phyloP scores from a whole-genome alignment of 176 grass and related monocot species.

The Aegilops longissima region DNA sequence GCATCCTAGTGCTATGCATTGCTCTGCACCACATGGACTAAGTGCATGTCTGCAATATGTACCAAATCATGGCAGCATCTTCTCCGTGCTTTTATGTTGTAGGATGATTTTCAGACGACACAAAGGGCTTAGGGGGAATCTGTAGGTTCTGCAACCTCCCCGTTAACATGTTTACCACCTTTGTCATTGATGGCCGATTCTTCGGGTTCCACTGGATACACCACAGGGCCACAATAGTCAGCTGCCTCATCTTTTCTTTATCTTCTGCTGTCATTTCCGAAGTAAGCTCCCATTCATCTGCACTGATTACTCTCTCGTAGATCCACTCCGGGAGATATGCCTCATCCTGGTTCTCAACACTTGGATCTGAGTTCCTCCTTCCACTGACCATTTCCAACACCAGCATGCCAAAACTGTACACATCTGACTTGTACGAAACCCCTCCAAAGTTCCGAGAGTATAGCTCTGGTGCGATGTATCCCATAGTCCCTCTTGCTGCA shows the following conservation, averaged over 20 bases:
- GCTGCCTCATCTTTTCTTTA: constrained; percentile 20
- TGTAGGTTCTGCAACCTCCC: constrained; percentile 41
- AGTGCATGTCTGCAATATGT: no score
- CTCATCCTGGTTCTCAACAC: constrained; percentile 19
- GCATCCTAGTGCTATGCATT: neutral
- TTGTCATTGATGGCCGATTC: constrained; percentile 54
- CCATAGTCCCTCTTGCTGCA: no score
- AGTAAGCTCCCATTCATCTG: neutral
- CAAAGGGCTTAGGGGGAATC: constrained; percentile 10
- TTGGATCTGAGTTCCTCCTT: constrained; percentile 37
- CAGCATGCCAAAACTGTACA: no score
- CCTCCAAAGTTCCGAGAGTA: no score
- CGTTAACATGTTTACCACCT: constrained; percentile 62
- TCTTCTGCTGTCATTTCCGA: constrained; percentile 13
- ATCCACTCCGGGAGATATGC: constrained; percentile 52
- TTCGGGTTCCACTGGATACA: constrained; percentile 69
- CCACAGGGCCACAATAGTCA: constrained; percentile 54
- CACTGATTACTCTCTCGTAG: constrained; percentile 12
- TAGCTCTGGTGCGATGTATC: no score
- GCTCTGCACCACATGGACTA: neutral
- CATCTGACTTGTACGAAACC: no score
- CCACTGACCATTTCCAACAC: no score
- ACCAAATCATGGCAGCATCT: no score
- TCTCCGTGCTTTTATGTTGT: no score
- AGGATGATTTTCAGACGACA: neutral